Conservation (phyloP, 2,329 filamentous ascomycete species). For the Pyrenochaeta sp. region DNA sequence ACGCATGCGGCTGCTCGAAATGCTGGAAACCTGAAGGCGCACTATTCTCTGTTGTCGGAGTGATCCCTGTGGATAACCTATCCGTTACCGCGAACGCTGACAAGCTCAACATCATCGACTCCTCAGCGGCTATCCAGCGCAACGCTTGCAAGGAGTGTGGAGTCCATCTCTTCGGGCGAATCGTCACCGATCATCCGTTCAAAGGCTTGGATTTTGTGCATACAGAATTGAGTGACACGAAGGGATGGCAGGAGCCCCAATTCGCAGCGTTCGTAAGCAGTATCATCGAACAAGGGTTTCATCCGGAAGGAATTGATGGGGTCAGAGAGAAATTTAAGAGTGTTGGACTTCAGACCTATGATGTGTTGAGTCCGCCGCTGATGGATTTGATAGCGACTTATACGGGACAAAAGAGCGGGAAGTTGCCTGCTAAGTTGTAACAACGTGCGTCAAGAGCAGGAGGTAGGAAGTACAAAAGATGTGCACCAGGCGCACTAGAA, state of each 20-base stretch:
- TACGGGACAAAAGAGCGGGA: conserved; percentile 59
- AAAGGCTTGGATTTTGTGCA: conserved; percentile 76
- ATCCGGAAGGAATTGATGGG: conserved; percentile 62
- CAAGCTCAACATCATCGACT: conserved; percentile 65
- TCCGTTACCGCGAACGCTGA: conserved; percentile 64
- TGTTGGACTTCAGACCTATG: conserved; percentile 69
- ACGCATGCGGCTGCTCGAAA: conserved; percentile 75
- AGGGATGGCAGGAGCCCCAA: conserved; percentile 76
- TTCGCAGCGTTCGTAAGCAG: conserved; percentile 74
- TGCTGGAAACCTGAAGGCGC: conserved; percentile 74
- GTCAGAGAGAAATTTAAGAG: conserved; percentile 64
- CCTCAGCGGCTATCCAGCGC: conserved; percentile 66
- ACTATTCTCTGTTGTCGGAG: conserved; percentile 71
- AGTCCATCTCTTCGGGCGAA: conserved; percentile 73
- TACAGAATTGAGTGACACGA: conserved; percentile 65
- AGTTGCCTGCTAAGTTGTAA: conserved; percentile 34
- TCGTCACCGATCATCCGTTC: conserved; percentile 71
- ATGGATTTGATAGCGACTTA: conserved; percentile 66
- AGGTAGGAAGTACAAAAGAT: not conserved
- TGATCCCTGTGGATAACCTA: conserved; percentile 65
- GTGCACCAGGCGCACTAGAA: too few relatives aligned
- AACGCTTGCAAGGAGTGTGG: conserved; percentile 50
- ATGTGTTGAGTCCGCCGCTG: conserved; percentile 67
- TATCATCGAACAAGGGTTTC: conserved; percentile 73
- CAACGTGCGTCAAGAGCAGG: not conserved